These are phyloP conservation scores for Clausena lansium DNA, from an alignment of 345 rosid species.

Conservation along the genomic window DNA sequence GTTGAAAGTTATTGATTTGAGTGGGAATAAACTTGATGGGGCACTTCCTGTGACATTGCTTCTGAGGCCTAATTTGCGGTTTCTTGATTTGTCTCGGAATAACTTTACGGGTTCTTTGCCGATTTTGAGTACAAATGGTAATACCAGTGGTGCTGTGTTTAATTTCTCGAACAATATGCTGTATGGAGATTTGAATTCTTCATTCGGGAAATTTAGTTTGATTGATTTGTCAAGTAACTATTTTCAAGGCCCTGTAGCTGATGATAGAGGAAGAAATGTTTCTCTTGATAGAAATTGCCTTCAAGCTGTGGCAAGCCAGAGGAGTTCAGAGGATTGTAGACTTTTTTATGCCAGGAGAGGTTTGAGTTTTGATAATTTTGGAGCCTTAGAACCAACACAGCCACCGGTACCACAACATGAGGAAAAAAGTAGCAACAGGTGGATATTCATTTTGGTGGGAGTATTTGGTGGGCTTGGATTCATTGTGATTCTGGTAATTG, in stretches of 20 bases:
- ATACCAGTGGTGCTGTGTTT: conserved; percentile 34
- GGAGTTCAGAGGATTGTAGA: conserved; percentile 45
- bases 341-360: conserved; percentile 49
- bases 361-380: conserved; percentile 45
- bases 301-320: conserved; percentile 43
- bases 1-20: conserved; percentile 40
- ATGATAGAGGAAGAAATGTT: conserved; percentile 33
- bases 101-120: conserved; percentile 53
- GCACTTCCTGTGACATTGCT: conserved; percentile 41
- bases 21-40: conserved; percentile 50
- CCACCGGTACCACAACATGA: conserved; percentile 18
- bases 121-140: conserved; percentile 24
- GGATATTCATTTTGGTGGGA: conserved; percentile 47
- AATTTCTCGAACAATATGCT: conserved; percentile 73
- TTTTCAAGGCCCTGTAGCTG: conserved; percentile 61
- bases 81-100: conserved; percentile 63
- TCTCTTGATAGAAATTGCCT: conserved; percentile 55
- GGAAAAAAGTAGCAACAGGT: conserved; percentile 32
- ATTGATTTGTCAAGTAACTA: conserved; percentile 77
- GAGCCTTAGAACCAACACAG: conserved; percentile 28
- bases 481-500: conserved; percentile 33
- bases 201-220: conserved; percentile 38
- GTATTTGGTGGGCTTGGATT: conserved; percentile 53
- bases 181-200: conserved; percentile 53
- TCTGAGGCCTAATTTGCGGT: conserved; percentile 44